Percentiles rank a stretch among this genome's conserved stretches.
These are phyloP conservation scores for Penicillium simplicissimum DNA, from an alignment of 495 filamentous ascomycete genomes.

Conservation along the genomic window DNA sequence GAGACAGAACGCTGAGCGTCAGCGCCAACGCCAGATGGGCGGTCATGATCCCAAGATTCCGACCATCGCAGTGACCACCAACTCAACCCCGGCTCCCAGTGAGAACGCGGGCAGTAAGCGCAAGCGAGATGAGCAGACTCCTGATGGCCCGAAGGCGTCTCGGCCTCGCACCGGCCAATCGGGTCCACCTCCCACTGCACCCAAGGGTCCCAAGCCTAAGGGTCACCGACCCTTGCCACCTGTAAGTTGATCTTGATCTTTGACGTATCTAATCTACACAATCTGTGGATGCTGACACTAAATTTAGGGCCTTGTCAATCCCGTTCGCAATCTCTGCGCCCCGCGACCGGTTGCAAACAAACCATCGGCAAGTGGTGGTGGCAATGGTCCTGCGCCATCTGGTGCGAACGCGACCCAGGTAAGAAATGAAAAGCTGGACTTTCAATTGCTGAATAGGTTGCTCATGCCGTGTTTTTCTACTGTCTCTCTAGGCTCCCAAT, in stretches of 20 bases:
- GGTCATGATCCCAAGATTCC: conserved; percentile 52
- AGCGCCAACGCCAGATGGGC: conserved; percentile 44
- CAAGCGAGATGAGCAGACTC: conserved; percentile 41
- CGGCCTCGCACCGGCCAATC: conserved; percentile 28
- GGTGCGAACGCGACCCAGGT: conserved; percentile 23
- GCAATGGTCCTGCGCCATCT: conserved; percentile 11
- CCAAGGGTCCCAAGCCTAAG: conserved; percentile 22
- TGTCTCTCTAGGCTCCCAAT: conserved; percentile 12
- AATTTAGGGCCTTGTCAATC: conserved; percentile 39
- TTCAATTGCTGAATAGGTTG: conserved; percentile 12
- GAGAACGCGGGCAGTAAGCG: conserved; percentile 40
- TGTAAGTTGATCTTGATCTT: conserved; percentile 25
- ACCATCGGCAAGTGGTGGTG: conserved; percentile 1
- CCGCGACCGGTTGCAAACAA: conserved; percentile 24
- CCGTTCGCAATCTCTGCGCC: conserved; percentile 40
- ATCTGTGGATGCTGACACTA: conserved; percentile 10
- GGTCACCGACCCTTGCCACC: conserved; percentile 21
- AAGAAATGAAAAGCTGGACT: conserved; percentile 14
- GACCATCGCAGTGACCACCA: conserved; percentile 37
- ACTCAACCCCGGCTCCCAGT: conserved; percentile 12
- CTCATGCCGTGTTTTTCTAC: conserved; percentile 4
- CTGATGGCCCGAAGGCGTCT: conserved; percentile 29
- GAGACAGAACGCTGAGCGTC: conserved; percentile 38
- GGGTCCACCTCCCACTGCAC: conserved; percentile 23
- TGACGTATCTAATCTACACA: not conserved